Conservation (phyloP, 306 rosid genomes). For the Echinosophora koreensis region DNA sequence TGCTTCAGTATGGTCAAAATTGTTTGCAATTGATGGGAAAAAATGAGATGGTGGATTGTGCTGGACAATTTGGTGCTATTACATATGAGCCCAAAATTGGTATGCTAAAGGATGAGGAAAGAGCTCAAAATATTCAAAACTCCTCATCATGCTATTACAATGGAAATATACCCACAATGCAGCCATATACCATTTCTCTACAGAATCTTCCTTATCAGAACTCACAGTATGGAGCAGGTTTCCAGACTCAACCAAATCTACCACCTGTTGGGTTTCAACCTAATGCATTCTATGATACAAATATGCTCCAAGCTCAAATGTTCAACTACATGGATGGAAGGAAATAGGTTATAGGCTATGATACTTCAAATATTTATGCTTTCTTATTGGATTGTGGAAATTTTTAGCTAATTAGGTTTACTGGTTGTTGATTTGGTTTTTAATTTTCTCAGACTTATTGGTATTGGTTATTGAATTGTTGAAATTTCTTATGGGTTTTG, state of each 20-base stretch:
- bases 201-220: conserved; percentile 7
- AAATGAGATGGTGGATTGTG: conserved; percentile 2
- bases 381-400: neutral
- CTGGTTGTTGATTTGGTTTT: neutral
- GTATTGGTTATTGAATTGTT: neutral
- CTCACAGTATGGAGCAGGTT: neutral
- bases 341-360: conserved; percentile 14
- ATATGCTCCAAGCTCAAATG: conserved; percentile 14
- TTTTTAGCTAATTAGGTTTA: neutral
- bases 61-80: neutral
- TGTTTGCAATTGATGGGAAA: conserved; percentile 1
- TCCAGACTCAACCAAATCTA: neutral
- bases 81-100: neutral
- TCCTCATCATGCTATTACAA: neutral
- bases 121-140: neutral
- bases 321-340: conserved; percentile 32
- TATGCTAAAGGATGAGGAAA: neutral
- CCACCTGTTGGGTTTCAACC: neutral
- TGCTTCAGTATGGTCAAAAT: conserved; percentile 26
- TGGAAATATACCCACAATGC: conserved; percentile 13
- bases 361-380: neutral
- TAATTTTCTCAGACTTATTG: neutral
- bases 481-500: neutral
- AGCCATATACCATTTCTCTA: neutral
- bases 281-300: conserved; percentile 8